Conservation (phyloP, 768 basidiomycete species). For the Boletus tomentosulus region DNA sequence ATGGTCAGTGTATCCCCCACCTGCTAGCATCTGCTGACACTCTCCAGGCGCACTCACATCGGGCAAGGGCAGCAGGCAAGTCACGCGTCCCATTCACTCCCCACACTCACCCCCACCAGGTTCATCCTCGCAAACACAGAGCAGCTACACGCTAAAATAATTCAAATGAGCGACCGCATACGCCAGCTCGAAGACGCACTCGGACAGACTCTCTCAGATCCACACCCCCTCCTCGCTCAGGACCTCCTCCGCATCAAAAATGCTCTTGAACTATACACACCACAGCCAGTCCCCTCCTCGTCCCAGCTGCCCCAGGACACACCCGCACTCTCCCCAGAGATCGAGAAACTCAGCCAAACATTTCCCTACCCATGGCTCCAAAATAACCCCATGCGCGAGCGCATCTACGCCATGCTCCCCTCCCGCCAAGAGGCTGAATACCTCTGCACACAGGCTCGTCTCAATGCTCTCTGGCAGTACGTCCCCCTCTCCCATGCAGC, state of each 20-base stretch:
- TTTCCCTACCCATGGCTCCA: constrained; percentile 70
- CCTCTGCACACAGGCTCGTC: constrained; percentile 60
- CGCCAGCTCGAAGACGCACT: constrained; percentile 62
- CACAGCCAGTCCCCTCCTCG: constrained; percentile 21
- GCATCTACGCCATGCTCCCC: constrained; percentile 62
- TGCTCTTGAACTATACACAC: constrained; percentile 58
- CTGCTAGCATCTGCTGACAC: constrained; percentile 2
- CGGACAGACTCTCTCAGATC: constrained; percentile 35
- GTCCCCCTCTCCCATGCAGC: constrained; percentile 24
- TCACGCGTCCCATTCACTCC: not conserved
- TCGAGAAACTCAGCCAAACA: constrained; percentile 52
- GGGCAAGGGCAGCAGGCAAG: constrained; percentile 59
- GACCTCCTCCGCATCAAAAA: constrained; percentile 62
- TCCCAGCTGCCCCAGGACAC: constrained; percentile 11
- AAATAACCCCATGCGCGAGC: constrained; percentile 58
- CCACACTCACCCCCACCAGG: constrained; percentile 29
- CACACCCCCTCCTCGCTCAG: constrained; percentile 55
- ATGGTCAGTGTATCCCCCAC: constrained; percentile 34
- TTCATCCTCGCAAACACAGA: constrained; percentile 69
- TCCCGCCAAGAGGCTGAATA: constrained; percentile 52
- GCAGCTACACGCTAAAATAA: constrained; percentile 60
- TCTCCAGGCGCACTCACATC: constrained; percentile 53
- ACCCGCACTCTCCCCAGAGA: constrained; percentile 28
- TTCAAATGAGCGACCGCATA: constrained; percentile 58
- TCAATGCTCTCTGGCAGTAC: constrained; percentile 72